These are phyloP conservation scores for Ceratobasidium sp. DNA, from an alignment of 1,284 basidiomycete genomes.

Conservation along the genomic window DNA sequence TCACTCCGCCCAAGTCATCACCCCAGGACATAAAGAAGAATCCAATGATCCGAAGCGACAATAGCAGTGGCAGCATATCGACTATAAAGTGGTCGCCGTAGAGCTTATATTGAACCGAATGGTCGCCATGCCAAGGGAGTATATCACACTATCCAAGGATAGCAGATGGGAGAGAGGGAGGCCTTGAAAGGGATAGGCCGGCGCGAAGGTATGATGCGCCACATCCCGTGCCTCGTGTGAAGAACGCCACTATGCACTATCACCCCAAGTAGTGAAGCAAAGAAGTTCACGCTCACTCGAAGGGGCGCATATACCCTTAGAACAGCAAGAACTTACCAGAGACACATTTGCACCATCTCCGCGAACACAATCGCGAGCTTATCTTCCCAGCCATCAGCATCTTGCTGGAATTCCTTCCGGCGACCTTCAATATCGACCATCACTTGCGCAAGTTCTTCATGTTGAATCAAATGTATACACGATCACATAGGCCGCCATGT, in stretches of 20 bases:
- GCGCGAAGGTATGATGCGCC: too few species aligned
- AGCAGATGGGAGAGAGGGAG: too few species aligned
- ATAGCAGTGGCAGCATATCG: too few species aligned
- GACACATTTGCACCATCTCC: constrained; percentile 86
- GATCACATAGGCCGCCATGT: constrained; percentile 17
- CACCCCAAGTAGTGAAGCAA: too few species aligned
- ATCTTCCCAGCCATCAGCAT: constrained; percentile 53
- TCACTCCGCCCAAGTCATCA: not conserved
- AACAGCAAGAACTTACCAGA: constrained; percentile 63
- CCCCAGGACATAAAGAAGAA: not conserved
- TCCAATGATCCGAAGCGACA: not conserved
- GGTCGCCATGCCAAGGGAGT: too few species aligned
- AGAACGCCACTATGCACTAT: too few species aligned
- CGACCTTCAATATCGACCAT: constrained; percentile 68
- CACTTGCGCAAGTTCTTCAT: constrained; percentile 67
- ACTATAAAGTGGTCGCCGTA: too few species aligned
- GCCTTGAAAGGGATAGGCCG: too few species aligned
- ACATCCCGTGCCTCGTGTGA: too few species aligned
- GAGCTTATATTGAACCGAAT: too few species aligned
- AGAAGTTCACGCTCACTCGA: too few species aligned
- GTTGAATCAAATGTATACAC: not conserved
- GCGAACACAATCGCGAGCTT: constrained; percentile 71
- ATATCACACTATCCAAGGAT: too few species aligned
- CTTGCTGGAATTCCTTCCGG: constrained; percentile 48
- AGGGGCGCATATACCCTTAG: not conserved